phyloP scores from a whole-genome alignment of 192 early-diverging fungal species.

The Entrophospora sp. region DNA sequence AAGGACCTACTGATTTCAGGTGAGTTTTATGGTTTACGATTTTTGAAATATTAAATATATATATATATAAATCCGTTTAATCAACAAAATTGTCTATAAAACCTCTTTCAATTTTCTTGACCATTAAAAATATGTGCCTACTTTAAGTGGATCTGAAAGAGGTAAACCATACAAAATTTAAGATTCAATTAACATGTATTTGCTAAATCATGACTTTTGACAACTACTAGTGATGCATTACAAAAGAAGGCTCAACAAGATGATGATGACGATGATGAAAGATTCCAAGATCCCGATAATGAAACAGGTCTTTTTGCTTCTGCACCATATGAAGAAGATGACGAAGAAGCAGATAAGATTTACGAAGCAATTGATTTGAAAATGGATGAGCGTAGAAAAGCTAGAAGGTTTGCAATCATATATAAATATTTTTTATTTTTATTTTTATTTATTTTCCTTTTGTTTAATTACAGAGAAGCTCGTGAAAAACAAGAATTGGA shows the following conservation, averaged over 20 bases:
- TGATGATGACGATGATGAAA: constrained; percentile 65
- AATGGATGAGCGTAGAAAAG: constrained; percentile 80
- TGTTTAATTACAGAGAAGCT: constrained; percentile 45
- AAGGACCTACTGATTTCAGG: constrained; percentile 43
- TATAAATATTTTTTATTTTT: neutral
- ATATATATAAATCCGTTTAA: no score
- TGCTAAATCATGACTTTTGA: no score
- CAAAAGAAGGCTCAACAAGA: constrained; percentile 42
- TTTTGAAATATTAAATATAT: no score
- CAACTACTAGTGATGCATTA: constrained; percentile 25
- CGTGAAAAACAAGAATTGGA: constrained; percentile 64
- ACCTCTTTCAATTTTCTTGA: no score
- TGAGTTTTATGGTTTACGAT: no score
- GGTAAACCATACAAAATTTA: no score
- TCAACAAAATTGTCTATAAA: no score
- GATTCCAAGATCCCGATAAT: constrained; percentile 87
- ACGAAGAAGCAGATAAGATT: constrained; percentile 94
- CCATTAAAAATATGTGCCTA: no score
- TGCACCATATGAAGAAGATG: constrained; percentile 87
- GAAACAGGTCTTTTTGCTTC: constrained; percentile 84
- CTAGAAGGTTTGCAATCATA: constrained; percentile 31
- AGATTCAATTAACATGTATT: no score
- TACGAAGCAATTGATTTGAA: constrained; percentile 82
- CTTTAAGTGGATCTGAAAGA: no score
- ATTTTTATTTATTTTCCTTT: neutral